These are phyloP conservation scores for Myriosclerotinia curreyana DNA, from an alignment of 2,329 filamentous ascomycete genomes.

Conservation along the genomic window DNA sequence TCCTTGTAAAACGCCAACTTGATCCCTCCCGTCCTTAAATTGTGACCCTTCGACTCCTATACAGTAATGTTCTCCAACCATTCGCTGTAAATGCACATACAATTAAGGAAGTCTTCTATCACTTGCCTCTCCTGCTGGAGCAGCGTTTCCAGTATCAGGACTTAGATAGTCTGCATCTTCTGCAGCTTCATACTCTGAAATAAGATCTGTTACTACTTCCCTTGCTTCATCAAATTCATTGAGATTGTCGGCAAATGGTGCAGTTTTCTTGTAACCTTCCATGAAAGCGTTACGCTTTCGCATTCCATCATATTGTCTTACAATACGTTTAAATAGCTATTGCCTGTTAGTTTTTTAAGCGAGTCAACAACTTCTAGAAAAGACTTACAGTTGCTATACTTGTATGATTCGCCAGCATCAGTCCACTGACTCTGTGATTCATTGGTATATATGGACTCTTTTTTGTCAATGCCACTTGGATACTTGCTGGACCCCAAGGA, in stretches of 20 bases:
- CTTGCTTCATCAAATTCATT: conserved; percentile 94
- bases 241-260: conserved; percentile 86
- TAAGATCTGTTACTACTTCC: conserved; percentile 85
- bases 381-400: conserved; percentile 78
- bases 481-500: conserved; percentile 95
- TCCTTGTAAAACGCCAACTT: conserved; percentile 30
- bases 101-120: conserved; percentile 35
- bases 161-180: conserved; percentile 88
- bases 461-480: conserved; percentile 94
- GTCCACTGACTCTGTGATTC: conserved; percentile 87
- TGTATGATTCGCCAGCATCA: conserved; percentile 98
- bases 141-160: conserved; percentile 44
- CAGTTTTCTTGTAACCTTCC: conserved; percentile 93
- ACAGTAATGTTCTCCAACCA: conserved; percentile 8
- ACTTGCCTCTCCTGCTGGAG: conserved; percentile 33
- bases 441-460: conserved; percentile 94
- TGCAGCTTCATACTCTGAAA: conserved; percentile 93
- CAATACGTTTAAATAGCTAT: conserved; percentile 86
- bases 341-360: conserved; percentile 20
- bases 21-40: conserved; percentile 10
- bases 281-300: conserved; percentile 96
- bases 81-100: background rate
- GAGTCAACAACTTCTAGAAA: background rate
- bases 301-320: conserved; percentile 88
- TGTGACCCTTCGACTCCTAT: conserved; percentile 11